A percentile compares a stretch with the other conserved stretches of the same genome.
Evolutionary conservation across 768 basidiomycete genomes (phyloP).

Genomic region (Hypholoma sublateritium): DNA sequence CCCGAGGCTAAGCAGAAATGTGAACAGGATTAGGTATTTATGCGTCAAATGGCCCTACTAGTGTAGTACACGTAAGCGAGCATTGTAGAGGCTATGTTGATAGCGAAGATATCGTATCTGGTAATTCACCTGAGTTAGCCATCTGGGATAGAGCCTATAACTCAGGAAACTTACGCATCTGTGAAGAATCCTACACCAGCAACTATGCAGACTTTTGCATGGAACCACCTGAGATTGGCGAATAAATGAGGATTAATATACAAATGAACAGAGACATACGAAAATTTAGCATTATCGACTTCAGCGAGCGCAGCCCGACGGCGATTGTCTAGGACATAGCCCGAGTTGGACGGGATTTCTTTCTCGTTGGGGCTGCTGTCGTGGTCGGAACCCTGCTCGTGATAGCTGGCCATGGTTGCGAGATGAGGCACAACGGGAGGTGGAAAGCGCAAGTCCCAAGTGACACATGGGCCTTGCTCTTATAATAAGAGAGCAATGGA

Average conservation of each 20-base stretch:
- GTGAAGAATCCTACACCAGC: conserved; percentile 92
- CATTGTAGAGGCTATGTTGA: conserved; percentile 84
- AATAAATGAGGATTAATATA: not conserved
- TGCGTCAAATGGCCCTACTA: not conserved
- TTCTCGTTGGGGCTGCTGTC: conserved; percentile 25
- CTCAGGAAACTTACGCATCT: conserved; percentile 42
- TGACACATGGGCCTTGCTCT: not conserved
- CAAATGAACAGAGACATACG: conserved; percentile 43
- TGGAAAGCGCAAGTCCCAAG: not conserved
- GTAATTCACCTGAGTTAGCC: no score
- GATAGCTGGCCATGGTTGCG: conserved; percentile 30
- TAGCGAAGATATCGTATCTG: conserved; percentile 82
- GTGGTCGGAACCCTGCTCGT: conserved; percentile 38
- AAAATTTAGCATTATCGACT: conserved; percentile 85
- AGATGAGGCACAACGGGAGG: conserved; percentile 1
- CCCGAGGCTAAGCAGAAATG: not conserved
- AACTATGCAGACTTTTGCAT: conserved; percentile 70
- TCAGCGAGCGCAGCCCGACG: conserved; percentile 82
- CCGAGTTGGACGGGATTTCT: conserved; percentile 24
- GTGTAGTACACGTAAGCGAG: conserved; percentile 71
- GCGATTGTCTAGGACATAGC: conserved; percentile 61
- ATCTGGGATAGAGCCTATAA: no score
- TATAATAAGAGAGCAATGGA: not conserved
- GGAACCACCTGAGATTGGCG: conserved; percentile 59
- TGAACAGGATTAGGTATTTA: not conserved